phyloP scores from a whole-genome alignment of 345 rosid genomes.

The Psidium friedrichsthalianum region DNA sequence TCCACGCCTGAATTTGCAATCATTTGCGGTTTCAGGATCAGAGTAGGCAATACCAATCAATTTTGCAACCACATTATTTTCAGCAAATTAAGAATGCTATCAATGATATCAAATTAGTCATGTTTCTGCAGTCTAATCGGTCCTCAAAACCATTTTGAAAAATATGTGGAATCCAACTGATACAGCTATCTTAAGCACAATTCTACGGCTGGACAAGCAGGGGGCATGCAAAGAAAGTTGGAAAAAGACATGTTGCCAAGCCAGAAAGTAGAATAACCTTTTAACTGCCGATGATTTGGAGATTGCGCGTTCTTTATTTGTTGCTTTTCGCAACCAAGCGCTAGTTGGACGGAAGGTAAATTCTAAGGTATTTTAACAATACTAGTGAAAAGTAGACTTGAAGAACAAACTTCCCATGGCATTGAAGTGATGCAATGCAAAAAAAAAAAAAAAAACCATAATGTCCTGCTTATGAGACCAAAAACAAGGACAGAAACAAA shows the following conservation, averaged over 20 bases:
- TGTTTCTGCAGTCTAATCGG: not conserved
- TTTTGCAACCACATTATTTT: not conserved
- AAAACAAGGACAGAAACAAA: not conserved
- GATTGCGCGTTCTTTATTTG: not conserved
- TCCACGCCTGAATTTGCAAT: conserved; percentile 51
- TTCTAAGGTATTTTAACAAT: not conserved
- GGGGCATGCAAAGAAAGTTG: not conserved
- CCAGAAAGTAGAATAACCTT: not conserved
- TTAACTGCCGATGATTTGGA: not conserved
- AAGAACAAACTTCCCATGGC: not conserved
- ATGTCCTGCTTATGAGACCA: not conserved
- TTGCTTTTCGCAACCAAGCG: not conserved
- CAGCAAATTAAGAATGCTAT: not conserved
- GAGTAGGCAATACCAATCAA: not conserved
- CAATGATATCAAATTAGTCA: not conserved
- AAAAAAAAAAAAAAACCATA: not conserved
- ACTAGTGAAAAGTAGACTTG: not conserved
- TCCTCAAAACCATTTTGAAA: not conserved
- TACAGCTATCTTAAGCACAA: not conserved
- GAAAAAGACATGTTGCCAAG: not conserved
- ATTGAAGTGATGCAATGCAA: not conserved
- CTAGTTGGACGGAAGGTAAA: not conserved
- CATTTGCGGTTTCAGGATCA: not conserved
- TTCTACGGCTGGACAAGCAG: not conserved
- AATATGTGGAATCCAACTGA: not conserved